A percentile compares a stretch with the other conserved stretches of the same genome.
phyloP scores from a whole-genome alignment of 352 stramenopile genomes.

The Saprolegnia parasitica region DNA sequence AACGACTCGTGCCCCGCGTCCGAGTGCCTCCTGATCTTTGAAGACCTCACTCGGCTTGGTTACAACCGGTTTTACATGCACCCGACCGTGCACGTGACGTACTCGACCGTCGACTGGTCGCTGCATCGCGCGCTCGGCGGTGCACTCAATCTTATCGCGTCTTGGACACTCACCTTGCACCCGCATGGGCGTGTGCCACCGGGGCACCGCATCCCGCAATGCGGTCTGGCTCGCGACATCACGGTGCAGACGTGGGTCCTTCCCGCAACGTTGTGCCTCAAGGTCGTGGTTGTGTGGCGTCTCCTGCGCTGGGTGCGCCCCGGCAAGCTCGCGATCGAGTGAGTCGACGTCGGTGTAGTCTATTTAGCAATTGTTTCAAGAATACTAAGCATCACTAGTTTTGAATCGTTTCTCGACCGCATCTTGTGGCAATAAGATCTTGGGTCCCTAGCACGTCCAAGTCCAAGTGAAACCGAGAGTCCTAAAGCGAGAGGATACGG shows the following conservation, averaged over 20 bases:
- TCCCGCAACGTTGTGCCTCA: not conserved
- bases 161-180: not conserved
- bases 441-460: too few relatives aligned
- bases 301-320: not conserved
- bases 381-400: too few relatives aligned
- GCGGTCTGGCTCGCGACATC: not conserved
- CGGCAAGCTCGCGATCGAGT: constrained; percentile 1
- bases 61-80: constrained; percentile 19
- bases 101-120: not conserved
- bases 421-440: too few relatives aligned
- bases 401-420: too few relatives aligned
- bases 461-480: too few relatives aligned
- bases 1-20: constrained; percentile 2
- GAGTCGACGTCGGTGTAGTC: not conserved
- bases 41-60: not conserved
- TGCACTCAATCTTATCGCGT: constrained; percentile 1
- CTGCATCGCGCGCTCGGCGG: constrained; percentile 8
- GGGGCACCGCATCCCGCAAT: not conserved
- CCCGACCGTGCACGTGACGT: constrained; percentile 22
- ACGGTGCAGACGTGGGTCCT: not conserved
- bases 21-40: constrained; percentile 17
- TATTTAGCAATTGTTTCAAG: too few relatives aligned
- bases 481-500: too few relatives aligned
- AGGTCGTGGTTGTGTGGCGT: not conserved
- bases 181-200: constrained; percentile 3